phyloP scores from a whole-genome alignment of 768 basidiomycete species.

The Termitomyces sp. region DNA sequence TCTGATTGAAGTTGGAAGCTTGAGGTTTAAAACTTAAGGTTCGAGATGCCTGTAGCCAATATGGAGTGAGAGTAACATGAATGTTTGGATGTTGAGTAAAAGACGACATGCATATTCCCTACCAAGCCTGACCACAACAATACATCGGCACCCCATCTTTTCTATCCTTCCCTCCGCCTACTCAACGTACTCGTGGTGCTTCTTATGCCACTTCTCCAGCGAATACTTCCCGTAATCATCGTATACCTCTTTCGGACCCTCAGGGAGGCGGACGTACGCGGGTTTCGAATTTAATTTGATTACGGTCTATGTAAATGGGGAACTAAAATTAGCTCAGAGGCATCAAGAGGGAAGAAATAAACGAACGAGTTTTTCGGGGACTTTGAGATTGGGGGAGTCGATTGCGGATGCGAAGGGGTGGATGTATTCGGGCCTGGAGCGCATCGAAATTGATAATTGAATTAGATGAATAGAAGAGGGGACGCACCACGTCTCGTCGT shows the following conservation, averaged over 20 bases:
- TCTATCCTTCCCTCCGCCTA: not conserved
- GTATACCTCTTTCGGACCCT: slow-evolving; percentile 50
- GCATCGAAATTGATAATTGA: not conserved
- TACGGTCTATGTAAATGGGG: slow-evolving; percentile 35
- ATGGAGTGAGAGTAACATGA: no score
- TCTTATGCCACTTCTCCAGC: slow-evolving; percentile 62
- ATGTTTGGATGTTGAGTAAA: no score
- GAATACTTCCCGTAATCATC: slow-evolving; percentile 42
- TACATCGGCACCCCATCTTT: no score
- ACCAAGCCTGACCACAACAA: no score
- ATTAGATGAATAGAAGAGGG: not conserved
- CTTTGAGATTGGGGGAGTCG: slow-evolving; percentile 55
- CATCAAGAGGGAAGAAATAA: not conserved
- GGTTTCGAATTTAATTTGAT: slow-evolving; percentile 27
- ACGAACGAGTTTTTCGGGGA: slow-evolving; percentile 34
- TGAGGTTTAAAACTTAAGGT: no score
- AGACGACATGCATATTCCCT: no score
- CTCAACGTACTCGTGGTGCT: slow-evolving; percentile 28
- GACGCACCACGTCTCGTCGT: slow-evolving; percentile 52
- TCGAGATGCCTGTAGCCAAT: no score
- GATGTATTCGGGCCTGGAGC: slow-evolving; percentile 55
- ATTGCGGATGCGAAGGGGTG: slow-evolving; percentile 72
- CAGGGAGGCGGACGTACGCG: slow-evolving; percentile 59
- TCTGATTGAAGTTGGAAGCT: no score
- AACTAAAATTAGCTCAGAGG: not conserved